Evolutionary conservation across 1,284 basidiomycete genomes (phyloP).

Genomic region (Peniophora sp.): DNA sequence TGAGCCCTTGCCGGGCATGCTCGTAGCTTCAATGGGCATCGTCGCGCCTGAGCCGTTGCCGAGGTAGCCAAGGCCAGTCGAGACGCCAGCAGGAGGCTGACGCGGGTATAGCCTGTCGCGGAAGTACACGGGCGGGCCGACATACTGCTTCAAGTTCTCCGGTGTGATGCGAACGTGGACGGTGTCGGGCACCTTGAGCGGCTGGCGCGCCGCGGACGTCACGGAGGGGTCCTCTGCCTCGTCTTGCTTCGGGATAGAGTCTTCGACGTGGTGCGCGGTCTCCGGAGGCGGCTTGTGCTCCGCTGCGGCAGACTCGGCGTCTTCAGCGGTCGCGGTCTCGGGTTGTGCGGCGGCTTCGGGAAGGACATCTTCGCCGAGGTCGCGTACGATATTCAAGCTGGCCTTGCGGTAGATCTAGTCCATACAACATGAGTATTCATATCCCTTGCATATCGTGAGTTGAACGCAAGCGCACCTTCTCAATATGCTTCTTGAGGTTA

Average conservation of each 20-base stretch:
- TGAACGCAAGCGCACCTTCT: conserved; percentile 55
- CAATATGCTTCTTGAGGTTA: conserved; percentile 92
- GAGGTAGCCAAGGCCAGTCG: conserved; percentile 90
- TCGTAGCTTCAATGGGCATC: conserved; percentile 93
- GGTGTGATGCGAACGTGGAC: conserved; percentile 80
- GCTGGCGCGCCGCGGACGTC: conserved; percentile 76
- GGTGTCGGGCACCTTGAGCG: conserved; percentile 73
- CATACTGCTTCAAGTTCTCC: conserved; percentile 91
- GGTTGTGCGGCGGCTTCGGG: conserved; percentile 56
- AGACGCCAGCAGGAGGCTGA: conserved; percentile 85
- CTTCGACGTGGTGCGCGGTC: conserved; percentile 11
- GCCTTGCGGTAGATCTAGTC: conserved; percentile 95
- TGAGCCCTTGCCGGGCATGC: conserved; percentile 87
- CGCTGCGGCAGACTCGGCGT: conserved; percentile 25
- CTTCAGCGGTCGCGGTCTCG: conserved; percentile 28
- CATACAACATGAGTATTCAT: conserved; percentile 2
- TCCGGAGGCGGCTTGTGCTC: conserved; percentile 26
- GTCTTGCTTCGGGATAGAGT: conserved; percentile 11
- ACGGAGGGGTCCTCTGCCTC: conserved; percentile 36
- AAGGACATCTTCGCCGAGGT: conserved; percentile 84
- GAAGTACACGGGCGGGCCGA: conserved; percentile 93
- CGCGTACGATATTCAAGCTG: conserved; percentile 86
- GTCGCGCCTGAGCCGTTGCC: conserved; percentile 95
- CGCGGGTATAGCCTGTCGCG: conserved; percentile 88
- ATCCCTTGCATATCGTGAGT: neutral